Percentiles rank a stretch among this genome's conserved stretches.
Conservation (phyloP, 1,284 basidiomycete species). For the Microbotryum saponariae region DNA sequence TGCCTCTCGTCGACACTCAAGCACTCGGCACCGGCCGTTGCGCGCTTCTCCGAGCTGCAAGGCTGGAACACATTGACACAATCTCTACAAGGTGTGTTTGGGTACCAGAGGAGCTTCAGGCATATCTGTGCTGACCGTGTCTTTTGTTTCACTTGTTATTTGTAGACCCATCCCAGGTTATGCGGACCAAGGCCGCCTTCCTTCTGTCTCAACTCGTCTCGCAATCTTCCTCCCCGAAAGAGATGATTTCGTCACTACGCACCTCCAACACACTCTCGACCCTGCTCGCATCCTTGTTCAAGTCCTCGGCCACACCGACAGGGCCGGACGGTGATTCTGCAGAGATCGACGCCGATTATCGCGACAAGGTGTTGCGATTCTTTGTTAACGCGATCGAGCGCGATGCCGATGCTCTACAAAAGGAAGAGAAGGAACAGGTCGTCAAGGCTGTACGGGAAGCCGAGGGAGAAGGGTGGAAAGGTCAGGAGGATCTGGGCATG, state of each 20-base stretch:
- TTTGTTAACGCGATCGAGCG: constrained; percentile 42
- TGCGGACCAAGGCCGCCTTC: constrained; percentile 79
- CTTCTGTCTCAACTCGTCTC: constrained; percentile 69
- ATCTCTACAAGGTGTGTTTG: constrained; percentile 45
- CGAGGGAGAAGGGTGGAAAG: constrained; percentile 31
- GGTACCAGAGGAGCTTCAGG: no score
- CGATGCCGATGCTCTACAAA: constrained; percentile 20
- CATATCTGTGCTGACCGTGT: no score
- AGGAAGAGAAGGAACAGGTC: constrained; percentile 39
- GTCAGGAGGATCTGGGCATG: constrained; percentile 33
- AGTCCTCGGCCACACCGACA: constrained; percentile 44
- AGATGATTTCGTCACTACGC: constrained; percentile 41
- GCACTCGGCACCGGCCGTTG: constrained; percentile 65
- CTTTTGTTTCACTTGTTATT: background rate
- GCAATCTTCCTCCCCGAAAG: constrained; percentile 43
- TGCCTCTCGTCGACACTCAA: constrained; percentile 75
- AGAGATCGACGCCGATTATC: constrained; percentile 66
- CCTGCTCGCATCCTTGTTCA: constrained; percentile 30
- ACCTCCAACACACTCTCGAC: constrained; percentile 40
- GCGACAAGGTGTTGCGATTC: constrained; percentile 67
- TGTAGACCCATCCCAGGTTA: constrained; percentile 65
- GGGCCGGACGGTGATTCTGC: constrained; percentile 59
- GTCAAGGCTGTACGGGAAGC: constrained; percentile 36
- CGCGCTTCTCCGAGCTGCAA: constrained; percentile 50
- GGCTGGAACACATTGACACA: constrained; percentile 52